Evolutionary conservation across 192 early-diverging fungal genomes (phyloP).

Genomic region (Coemansia umbellata): DNA sequence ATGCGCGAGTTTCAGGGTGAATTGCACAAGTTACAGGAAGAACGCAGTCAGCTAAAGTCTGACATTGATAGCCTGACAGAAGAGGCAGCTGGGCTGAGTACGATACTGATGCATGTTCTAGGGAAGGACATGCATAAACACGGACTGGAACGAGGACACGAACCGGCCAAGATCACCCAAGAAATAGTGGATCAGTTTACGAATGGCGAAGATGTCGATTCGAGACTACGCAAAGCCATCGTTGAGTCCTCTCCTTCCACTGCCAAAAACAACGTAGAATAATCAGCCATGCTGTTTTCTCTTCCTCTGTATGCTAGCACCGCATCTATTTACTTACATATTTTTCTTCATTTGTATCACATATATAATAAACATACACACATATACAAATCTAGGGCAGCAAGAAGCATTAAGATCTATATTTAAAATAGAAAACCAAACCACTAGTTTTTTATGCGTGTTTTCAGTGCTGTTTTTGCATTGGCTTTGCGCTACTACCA

Average conservation of each 20-base stretch:
- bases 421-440: background rate
- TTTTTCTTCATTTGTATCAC: too few relatives aligned
- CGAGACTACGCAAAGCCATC: background rate
- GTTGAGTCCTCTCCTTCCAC: background rate
- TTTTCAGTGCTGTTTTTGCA: slow-evolving; percentile 26
- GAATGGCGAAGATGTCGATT: slow-evolving; percentile 15
- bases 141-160: slow-evolving; percentile 19
- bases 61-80: slow-evolving; percentile 23
- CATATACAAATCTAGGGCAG: too few relatives aligned
- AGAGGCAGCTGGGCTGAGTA: slow-evolving; percentile 22
- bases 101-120: slow-evolving; percentile 38
- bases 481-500: slow-evolving; percentile 2
- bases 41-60: slow-evolving; percentile 14
- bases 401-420: too few relatives aligned
- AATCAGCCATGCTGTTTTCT: too few relatives aligned
- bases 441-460: background rate
- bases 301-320: background rate
- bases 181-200: slow-evolving; percentile 26
- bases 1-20: slow-evolving; percentile 38
- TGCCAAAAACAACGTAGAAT: background rate
- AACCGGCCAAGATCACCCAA: slow-evolving; percentile 17
- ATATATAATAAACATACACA: too few relatives aligned
- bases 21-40: slow-evolving; percentile 26
- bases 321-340: background rate
- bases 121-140: slow-evolving; percentile 23